Evolutionary conservation across 768 basidiomycete genomes (phyloP).

Genomic region (Agrocybe chaxingu): DNA sequence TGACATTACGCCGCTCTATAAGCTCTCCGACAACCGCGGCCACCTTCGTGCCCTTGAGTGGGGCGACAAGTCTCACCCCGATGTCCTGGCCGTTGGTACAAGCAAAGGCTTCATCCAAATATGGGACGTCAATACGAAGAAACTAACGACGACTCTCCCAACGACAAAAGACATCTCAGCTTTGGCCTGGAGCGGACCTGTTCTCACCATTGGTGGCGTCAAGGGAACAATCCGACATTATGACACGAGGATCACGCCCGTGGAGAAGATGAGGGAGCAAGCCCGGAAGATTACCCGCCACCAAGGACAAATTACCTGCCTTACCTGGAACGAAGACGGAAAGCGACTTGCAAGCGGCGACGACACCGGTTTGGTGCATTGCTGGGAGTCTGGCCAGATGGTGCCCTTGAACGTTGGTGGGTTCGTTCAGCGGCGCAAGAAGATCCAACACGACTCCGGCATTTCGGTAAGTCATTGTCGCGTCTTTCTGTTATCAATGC

Average conservation of each 20-base stretch:
- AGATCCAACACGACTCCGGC: slow-evolving; percentile 66
- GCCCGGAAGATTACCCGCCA: slow-evolving; percentile 66
- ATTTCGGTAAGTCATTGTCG: slow-evolving; percentile 39
- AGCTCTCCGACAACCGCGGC: slow-evolving; percentile 44
- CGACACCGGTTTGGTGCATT: slow-evolving; percentile 68
- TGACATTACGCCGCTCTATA: slow-evolving; percentile 49
- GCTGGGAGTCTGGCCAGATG: slow-evolving; percentile 66
- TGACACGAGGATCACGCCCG: slow-evolving; percentile 56
- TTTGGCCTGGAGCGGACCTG: slow-evolving; percentile 63
- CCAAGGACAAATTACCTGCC: slow-evolving; percentile 58
- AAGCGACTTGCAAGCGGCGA: slow-evolving; percentile 75
- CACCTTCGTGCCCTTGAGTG: slow-evolving; percentile 41
- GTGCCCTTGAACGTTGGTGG: slow-evolving; percentile 55
- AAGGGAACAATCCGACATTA: slow-evolving; percentile 76
- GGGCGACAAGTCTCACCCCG: slow-evolving; percentile 28
- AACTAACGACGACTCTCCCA: slow-evolving; percentile 45
- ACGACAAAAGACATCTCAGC: slow-evolving; percentile 58
- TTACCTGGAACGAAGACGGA: slow-evolving; percentile 68
- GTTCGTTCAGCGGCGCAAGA: slow-evolving; percentile 53
- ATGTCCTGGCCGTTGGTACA: slow-evolving; percentile 59
- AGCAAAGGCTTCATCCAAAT: slow-evolving; percentile 64
- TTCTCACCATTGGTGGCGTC: slow-evolving; percentile 63
- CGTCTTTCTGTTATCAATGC: not conserved
- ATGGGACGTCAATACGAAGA: slow-evolving; percentile 64
- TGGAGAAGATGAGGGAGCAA: slow-evolving; percentile 54